Conservation (phyloP, 495 filamentous ascomycete species). For the Neurospora cerealis region DNA sequence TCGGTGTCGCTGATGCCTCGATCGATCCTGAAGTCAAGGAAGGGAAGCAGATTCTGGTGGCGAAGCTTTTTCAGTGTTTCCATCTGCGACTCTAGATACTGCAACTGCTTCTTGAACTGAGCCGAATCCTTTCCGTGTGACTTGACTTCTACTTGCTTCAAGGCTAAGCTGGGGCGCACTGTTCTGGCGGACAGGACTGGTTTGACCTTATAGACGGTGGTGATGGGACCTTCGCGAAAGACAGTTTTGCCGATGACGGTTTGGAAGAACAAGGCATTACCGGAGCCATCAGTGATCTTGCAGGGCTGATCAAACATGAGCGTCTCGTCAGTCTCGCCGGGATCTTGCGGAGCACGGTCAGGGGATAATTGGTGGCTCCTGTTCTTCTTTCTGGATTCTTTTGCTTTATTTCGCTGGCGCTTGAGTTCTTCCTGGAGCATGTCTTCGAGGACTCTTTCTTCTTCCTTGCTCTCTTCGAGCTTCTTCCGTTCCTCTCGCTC, state of each 20-base stretch:
- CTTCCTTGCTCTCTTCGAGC: conserved; percentile 54
- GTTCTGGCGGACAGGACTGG: conserved; percentile 46
- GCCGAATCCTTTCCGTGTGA: conserved; percentile 43
- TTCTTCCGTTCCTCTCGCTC: conserved; percentile 38
- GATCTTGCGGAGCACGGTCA: conserved; percentile 18
- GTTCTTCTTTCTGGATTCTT: conserved; percentile 42
- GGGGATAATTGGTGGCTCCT: conserved; percentile 19
- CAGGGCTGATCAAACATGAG: conserved; percentile 64
- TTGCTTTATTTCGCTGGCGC: conserved; percentile 48
- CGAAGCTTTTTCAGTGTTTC: conserved; percentile 61
- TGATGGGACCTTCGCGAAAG: conserved; percentile 46
- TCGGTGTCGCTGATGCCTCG: conserved; percentile 32
- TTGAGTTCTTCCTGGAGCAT: conserved; percentile 69
- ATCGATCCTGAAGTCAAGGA: conserved; percentile 73
- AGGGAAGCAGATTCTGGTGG: conserved; percentile 66
- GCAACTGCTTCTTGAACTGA: conserved; percentile 55
- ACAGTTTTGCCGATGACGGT: conserved; percentile 52
- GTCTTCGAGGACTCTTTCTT: conserved; percentile 63
- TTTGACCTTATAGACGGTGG: conserved; percentile 57
- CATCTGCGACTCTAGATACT: conserved; percentile 56
- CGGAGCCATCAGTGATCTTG: conserved; percentile 46
- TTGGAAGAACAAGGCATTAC: conserved; percentile 48
- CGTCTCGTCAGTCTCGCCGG: conserved; percentile 17
- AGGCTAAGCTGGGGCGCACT: conserved; percentile 48
- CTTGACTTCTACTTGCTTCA: conserved; percentile 58